These are phyloP conservation scores for Micromonas commoda DNA, from an alignment of 139 green algal genomes.

Conservation along the genomic window DNA sequence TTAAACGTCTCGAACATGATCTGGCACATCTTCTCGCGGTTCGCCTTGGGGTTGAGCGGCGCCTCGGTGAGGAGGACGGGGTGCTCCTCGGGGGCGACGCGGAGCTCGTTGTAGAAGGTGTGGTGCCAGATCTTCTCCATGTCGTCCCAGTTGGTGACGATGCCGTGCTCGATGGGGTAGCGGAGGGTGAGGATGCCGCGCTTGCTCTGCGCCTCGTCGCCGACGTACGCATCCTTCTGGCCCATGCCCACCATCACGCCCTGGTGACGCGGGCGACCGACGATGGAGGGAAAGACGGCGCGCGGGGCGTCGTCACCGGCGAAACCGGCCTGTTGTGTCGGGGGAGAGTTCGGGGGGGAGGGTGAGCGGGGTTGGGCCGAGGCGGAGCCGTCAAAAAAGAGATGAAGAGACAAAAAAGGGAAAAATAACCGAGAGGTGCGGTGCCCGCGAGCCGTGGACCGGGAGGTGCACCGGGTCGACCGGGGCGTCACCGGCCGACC, in stretches of 20 bases:
- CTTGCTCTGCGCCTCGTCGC: conserved; percentile 97
- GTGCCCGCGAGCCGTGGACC: no score
- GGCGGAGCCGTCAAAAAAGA: no score
- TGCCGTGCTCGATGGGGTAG: conserved; percentile 85
- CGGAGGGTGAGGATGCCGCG: conserved; percentile 92
- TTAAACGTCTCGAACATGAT: conserved; percentile 99
- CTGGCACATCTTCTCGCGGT: conserved; percentile 90
- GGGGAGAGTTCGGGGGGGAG: not conserved
- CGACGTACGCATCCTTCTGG: conserved; percentile 95
- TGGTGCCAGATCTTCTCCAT: conserved; percentile 99
- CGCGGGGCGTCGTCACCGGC: conserved; percentile 93
- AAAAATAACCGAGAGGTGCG: no score
- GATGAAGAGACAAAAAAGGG: no score
- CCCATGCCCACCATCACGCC: conserved; percentile 91
- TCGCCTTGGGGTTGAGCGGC: conserved; percentile 94
- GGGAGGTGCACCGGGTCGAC: no score
- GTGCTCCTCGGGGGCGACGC: conserved; percentile 97
- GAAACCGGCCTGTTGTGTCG: conserved; percentile 82
- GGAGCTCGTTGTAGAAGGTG: conserved; percentile 99
- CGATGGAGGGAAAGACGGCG: conserved; percentile 92
- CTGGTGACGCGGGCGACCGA: conserved; percentile 88
- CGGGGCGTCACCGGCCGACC: no score
- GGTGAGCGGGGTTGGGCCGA: not conserved
- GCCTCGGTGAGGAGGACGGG: conserved; percentile 98
- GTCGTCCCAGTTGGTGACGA: conserved; percentile 99